Evolutionary conservation across 768 basidiomycete species (phyloP).

Genomic region (Agaricus bisporus): DNA sequence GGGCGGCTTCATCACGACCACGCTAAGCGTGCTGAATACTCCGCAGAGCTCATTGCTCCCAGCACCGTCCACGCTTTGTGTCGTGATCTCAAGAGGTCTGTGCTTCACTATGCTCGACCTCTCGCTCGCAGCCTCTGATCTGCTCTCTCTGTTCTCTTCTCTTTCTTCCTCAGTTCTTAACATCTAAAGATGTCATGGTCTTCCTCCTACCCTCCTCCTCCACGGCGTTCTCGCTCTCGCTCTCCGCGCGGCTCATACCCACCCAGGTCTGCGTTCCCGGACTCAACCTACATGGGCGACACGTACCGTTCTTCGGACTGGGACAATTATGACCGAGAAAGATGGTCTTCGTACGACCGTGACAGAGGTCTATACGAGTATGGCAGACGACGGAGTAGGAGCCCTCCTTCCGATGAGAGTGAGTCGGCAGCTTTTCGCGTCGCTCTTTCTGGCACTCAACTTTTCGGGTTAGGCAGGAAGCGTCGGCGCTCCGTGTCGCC

Average conservation of each 20-base stretch:
- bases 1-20: conserved; percentile 54
- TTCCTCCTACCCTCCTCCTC: conserved; percentile 64
- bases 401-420: conserved; percentile 69
- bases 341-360: conserved; percentile 62
- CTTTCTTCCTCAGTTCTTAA: conserved; percentile 50
- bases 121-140: conserved; percentile 69
- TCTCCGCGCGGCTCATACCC: conserved; percentile 62
- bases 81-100: conserved; percentile 83
- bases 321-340: conserved; percentile 71
- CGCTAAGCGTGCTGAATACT: conserved; percentile 34
- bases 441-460: conserved; percentile 9
- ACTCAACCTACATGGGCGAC: conserved; percentile 47
- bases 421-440: conserved; percentile 13
- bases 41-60: conserved; percentile 8
- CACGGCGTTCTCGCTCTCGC: conserved; percentile 79
- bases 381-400: conserved; percentile 68
- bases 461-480: conserved; percentile 52
- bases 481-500: conserved; percentile 77
- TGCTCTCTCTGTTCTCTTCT: conserved; percentile 50
- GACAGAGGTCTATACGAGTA: conserved; percentile 68
- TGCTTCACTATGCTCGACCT: conserved; percentile 88
- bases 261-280: conserved; percentile 50
- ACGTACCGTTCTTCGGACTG: conserved; percentile 56
- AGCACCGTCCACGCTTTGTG: conserved; percentile 40
- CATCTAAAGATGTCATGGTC: conserved; percentile 70